Evolutionary conservation across 2,329 filamentous ascomycete genomes (phyloP).

Genomic region (Calonectria fujianensis): DNA sequence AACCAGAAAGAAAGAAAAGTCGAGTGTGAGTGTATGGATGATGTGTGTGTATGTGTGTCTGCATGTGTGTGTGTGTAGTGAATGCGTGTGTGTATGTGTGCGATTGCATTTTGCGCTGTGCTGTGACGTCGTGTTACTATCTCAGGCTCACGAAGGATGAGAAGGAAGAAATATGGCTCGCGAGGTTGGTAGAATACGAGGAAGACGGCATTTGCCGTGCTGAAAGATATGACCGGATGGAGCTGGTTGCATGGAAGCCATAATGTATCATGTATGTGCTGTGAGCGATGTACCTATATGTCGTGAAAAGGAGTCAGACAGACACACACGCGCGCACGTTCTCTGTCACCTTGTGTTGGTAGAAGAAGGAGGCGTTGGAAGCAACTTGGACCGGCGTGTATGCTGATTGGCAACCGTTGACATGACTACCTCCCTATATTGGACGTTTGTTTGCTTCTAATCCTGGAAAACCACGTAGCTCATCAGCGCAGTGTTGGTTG

Average conservation of each 20-base stretch:
- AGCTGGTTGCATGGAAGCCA: conserved; percentile 17
- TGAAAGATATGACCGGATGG: conserved; percentile 11
- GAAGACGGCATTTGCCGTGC: neutral
- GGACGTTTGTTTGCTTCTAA: conserved; percentile 16
- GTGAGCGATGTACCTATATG: neutral
- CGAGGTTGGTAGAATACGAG: conserved; percentile 9
- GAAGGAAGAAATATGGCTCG: conserved; percentile 14
- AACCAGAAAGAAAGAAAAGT: neutral
- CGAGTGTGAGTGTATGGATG: neutral
- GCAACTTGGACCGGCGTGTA: neutral
- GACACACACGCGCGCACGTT: neutral
- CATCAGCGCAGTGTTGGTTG: conserved; percentile 21
- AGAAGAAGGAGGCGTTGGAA: conserved; percentile 1
- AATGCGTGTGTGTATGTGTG: neutral
- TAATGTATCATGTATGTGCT: conserved; percentile 1
- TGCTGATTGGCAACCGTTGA: neutral
- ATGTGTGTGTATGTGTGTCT: neutral
- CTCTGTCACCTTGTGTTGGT: conserved; percentile 8
- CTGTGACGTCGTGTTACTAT: conserved; percentile 23
- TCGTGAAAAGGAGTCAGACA: neutral
- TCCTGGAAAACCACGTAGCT: conserved; percentile 25
- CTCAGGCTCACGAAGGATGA: conserved; percentile 11
- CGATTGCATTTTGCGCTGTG: neutral
- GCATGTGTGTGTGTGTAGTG: neutral
- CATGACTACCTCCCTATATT: neutral